phyloP scores from a whole-genome alignment of 2,329 filamentous ascomycete species.

The Fusarium sterilihyphosum region DNA sequence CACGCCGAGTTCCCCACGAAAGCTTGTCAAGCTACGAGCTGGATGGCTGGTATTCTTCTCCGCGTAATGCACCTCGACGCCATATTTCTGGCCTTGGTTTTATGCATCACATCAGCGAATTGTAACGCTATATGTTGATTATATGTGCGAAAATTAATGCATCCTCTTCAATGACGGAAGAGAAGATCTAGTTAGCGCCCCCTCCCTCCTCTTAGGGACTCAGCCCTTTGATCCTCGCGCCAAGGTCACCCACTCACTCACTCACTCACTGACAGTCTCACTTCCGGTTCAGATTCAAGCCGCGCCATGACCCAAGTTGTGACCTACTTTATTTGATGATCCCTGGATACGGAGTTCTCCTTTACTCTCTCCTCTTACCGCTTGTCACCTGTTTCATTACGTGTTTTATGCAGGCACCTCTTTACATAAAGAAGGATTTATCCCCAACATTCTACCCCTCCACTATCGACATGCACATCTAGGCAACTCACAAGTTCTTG shows the following conservation, averaged over 20 bases:
- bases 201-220: slow-evolving; percentile 7
- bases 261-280: slow-evolving; percentile 3
- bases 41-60: slow-evolving; percentile 20
- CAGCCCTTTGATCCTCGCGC: slow-evolving; percentile 3
- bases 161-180: slow-evolving; percentile 17
- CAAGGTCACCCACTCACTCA: slow-evolving; percentile 6
- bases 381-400: slow-evolving; percentile 9
- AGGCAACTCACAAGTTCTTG: background rate
- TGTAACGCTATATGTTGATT: slow-evolving; percentile 2
- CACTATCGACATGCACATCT: slow-evolving; percentile 15
- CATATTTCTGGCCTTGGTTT: slow-evolving; percentile 28
- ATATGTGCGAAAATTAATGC: slow-evolving; percentile 7
- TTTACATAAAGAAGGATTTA: slow-evolving; percentile 37
- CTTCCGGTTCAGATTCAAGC: background rate
- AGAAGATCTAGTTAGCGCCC: slow-evolving; percentile 4
- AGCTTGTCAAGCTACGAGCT: slow-evolving; percentile 9
- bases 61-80: slow-evolving; percentile 37
- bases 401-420: background rate
- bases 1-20: slow-evolving; percentile 21
- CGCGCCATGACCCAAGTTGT: slow-evolving; percentile 7
- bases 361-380: slow-evolving; percentile 11
- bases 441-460: slow-evolving; percentile 8
- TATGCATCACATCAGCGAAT: slow-evolving; percentile 18
- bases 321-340: slow-evolving; percentile 3
- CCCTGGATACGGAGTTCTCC: background rate